Conservation (phyloP, 768 basidiomycete genomes). For the Tylopilus rubrobrunneus region DNA sequence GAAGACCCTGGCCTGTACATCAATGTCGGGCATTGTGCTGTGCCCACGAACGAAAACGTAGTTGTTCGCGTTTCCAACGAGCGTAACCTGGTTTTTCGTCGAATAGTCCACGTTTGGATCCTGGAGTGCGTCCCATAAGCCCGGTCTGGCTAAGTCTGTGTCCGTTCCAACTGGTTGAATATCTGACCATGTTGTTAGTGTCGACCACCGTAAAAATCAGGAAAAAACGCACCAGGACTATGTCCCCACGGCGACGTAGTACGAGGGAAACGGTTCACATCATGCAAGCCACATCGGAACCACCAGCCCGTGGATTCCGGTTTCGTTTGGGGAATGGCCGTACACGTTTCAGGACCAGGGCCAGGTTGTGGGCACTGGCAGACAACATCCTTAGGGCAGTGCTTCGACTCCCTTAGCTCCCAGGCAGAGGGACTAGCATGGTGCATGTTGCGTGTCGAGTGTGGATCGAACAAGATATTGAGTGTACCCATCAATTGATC, state of each 20-base stretch:
- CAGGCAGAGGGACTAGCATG: conserved; percentile 7
- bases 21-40: conserved; percentile 6
- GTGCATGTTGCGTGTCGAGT: conserved; percentile 11
- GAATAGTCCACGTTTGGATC: conserved; percentile 3
- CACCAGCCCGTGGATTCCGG: conserved; percentile 13
- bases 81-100: neutral
- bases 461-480: conserved; percentile 8
- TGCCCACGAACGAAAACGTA: conserved; percentile 12
- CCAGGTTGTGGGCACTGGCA: neutral
- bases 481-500: conserved; percentile 5
- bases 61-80: conserved; percentile 4
- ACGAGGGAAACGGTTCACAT: conserved; percentile 4
- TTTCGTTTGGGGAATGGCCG: conserved; percentile 5
- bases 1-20: conserved; percentile 6
- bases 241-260: neutral
- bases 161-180: conserved; percentile 8
- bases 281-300: neutral
- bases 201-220: neutral
- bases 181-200: neutral
- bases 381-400: neutral
- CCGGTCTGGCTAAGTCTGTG: neutral
- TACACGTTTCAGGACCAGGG: neutral
- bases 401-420: neutral
- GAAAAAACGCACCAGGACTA: conserved; percentile 1
- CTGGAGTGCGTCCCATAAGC: neutral